Base-by-base conservation (phyloP, 805 yeast species). In the Pichia sporocuriosa region DNA sequence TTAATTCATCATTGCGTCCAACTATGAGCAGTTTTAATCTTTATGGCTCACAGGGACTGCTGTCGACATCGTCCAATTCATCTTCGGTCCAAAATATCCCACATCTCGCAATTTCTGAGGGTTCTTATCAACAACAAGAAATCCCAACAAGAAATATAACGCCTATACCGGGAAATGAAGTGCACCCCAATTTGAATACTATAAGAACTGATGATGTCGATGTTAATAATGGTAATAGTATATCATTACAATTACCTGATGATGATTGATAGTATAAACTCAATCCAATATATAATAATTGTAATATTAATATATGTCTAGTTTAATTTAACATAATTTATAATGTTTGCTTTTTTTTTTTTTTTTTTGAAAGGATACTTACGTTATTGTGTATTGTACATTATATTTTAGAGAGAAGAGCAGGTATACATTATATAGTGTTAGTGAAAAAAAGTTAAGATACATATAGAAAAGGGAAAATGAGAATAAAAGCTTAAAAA, bases 41-140 rank as follows among this genome's bases (percentile, higher is more conserved):
- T 7, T 48, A 48, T 39, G 51, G 51, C 25, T 41, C 50, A 2
- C 50, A 47, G 20, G 37, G 40, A 9, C 33, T 47, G 23, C 12
- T 47, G 6, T 22, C 42, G 2, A 15, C 39, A 7, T 22, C 36
- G 13, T 39, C 35, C n/a, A 26, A 12, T 7, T 20, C 34, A 23
- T 40, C 40, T 4, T 34, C 30, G 20, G 12, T 16, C 4, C 15
- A 28, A 19, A 39, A 35, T 19, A 10, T 22, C 6, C 9, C 5
- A 6, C 20, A 8, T 15, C 20, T 11, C 7, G 6, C 21, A 12
- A 16, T 17, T 24, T n/a, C n/a, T 9, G 13, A 7, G 6, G 29
- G 12, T 7, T 13, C 24, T 6, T 23, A 24, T 12, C 37, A 35
- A 19, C 28, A 19, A 24, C 31, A 6, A 35, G 30, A 6, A 24